Percentiles rank a stretch among this genome's conserved stretches.
Evolutionary conservation across 2,329 filamentous ascomycete species (phyloP).

Genomic region (Penicillium freii): DNA sequence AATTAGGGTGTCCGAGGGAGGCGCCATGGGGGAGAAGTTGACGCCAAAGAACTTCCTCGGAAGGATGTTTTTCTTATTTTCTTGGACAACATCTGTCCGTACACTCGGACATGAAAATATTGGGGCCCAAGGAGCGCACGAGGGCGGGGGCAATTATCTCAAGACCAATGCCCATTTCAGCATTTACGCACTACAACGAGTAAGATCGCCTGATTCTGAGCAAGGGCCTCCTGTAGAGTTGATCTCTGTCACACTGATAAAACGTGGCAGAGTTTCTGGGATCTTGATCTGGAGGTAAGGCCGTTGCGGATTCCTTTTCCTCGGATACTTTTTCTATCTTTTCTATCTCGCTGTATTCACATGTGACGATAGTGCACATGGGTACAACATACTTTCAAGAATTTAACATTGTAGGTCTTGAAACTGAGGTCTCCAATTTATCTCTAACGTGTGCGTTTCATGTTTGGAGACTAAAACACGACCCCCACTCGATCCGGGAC

Average conservation of each 20-base stretch:
- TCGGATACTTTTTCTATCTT: not conserved
- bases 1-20: conserved; percentile 8
- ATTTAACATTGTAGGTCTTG: not conserved
- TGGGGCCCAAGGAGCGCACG: not conserved
- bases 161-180: conserved; percentile 45
- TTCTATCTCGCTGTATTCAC: not conserved
- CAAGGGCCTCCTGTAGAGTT: not conserved
- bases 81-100: not conserved
- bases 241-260: not conserved
- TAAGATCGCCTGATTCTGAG: conserved; percentile 1
- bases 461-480: not conserved
- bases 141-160: conserved; percentile 39
- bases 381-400: not conserved
- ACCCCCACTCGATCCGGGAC: not conserved
- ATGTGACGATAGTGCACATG: not conserved
- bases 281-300: not conserved
- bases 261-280: not conserved
- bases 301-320: not conserved
- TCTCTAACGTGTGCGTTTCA: conserved; percentile 5
- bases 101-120: not conserved
- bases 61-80: not conserved
- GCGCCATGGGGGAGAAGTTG: conserved; percentile 11
- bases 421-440: not conserved
- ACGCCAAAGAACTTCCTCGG: not conserved
- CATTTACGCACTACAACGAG: not conserved